Conservation (phyloP, 2,329 filamentous ascomycete genomes). For the Colletotrichum liriopes region DNA sequence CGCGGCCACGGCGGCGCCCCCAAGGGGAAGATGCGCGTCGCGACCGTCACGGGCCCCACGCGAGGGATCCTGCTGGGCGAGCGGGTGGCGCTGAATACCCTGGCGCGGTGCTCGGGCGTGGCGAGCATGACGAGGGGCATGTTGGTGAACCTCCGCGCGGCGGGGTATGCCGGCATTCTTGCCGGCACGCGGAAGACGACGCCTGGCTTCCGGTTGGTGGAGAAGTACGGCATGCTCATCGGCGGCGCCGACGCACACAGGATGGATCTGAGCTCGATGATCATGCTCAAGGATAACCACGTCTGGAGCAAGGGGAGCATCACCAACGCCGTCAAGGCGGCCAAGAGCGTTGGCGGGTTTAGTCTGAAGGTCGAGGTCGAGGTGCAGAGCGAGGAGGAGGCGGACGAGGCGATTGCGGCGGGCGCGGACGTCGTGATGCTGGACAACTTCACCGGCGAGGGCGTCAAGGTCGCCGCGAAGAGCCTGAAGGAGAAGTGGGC, state of each 20-base stretch:
- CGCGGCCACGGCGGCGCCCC: constrained; percentile 58
- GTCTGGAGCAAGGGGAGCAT: constrained; percentile 94
- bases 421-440: constrained; percentile 98
- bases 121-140: constrained; percentile 78
- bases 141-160: constrained; percentile 69
- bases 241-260: constrained; percentile 93
- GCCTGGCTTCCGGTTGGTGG: constrained; percentile 92
- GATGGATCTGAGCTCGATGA: constrained; percentile 94
- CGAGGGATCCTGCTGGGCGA: constrained; percentile 89
- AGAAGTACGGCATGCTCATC: constrained; percentile 98
- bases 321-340: constrained; percentile 86
- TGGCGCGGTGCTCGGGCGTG: constrained; percentile 92
- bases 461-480: constrained; percentile 81
- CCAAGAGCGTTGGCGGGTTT: constrained; percentile 89
- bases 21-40: constrained; percentile 71
- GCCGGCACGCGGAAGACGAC: constrained; percentile 98
- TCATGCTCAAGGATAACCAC: constrained; percentile 99
- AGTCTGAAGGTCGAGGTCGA: constrained; percentile 96
- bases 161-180: constrained; percentile 86
- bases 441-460: constrained; percentile 91
- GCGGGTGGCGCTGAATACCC: constrained; percentile 90
- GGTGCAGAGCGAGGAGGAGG: constrained; percentile 89
- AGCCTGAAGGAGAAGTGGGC: constrained; percentile 86
- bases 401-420: constrained; percentile 90
- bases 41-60: constrained; percentile 88